Evolutionary conservation across 1,284 basidiomycete genomes (phyloP).

Genomic region (Sphaerobolus stellatus): DNA sequence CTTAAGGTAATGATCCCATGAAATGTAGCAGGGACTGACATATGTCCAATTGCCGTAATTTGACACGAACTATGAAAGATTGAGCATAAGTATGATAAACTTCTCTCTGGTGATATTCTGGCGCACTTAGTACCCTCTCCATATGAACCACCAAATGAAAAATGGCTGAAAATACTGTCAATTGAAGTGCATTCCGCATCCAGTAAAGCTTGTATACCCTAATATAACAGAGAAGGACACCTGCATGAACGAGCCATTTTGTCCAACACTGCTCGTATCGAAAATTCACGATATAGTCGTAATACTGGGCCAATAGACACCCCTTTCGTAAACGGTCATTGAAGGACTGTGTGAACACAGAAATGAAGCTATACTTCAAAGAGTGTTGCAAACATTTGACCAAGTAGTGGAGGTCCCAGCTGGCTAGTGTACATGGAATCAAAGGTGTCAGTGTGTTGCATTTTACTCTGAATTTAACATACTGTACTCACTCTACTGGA

Average conservation of each 20-base stretch:
- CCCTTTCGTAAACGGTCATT: neutral
- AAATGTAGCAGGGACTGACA: neutral
- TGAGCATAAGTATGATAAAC: too few species aligned
- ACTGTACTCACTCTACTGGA: neutral
- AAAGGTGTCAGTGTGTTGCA: neutral
- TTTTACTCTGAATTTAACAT: neutral
- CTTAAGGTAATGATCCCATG: neutral
- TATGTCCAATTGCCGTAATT: constrained; percentile 2
- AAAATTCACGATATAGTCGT: neutral
- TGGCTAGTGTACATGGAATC: too few species aligned
- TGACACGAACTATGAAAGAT: neutral
- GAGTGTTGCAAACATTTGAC: neutral
- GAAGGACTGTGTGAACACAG: too few species aligned
- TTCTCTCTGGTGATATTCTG: too few species aligned
- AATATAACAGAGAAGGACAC: neutral
- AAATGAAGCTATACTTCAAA: neutral
- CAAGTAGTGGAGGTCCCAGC: neutral
- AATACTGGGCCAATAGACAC: neutral
- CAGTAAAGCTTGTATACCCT: neutral
- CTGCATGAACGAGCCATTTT: neutral
- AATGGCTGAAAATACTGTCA: too few species aligned
- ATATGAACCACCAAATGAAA: neutral
- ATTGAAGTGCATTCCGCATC: neutral
- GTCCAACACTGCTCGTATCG: constrained; percentile 1
- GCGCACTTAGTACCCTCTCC: neutral